Base-by-base conservation (phyloP, 2,329 filamentous ascomycete genomes). In the Cladosporium austrohemisphaericum region DNA sequence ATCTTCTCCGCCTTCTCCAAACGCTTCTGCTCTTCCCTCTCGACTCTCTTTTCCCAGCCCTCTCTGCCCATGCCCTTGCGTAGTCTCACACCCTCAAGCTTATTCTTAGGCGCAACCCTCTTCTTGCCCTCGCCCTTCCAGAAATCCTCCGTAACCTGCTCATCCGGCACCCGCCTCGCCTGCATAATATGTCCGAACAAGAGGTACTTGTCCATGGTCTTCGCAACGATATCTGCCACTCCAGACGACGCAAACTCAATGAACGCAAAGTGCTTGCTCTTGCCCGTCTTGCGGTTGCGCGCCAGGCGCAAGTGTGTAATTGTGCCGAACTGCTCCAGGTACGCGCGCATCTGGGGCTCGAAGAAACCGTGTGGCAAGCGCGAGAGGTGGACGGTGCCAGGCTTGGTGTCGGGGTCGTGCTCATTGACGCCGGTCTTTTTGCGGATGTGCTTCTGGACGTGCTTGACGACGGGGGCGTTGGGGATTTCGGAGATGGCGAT, bases 141-240 rank as follows among this genome's bases (percentile, higher is more conserved):
- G 46, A 96, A 74, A 54, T 88, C 78, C 19, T 83, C 78, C 66
- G 94, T 88, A 35, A 95, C 75, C 64, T 91, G 83, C 53, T 87
- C 88, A 50, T 81, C 74, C 3, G 88, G 81, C 3, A 96, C 79
- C 19, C 83, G 74, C 65, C 88, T 87, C 70, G 91, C 92, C 70
- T 94, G 92, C 59, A 98, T 76, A 54, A 97, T 86, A 67, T 96
- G 92, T 5, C 89, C 88, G 68, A 95, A 97, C 64, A 98, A 79
- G 31, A 97, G 81, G 71, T 98, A 98, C 72, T 91, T 94, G 76
- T 96, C 83, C 93, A 98, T 98, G 18, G 93, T 95, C 72, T 90
- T 88, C 41, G 88, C 85, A 23, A 95, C 92, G 59, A 97, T 90
- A 61, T 88, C 85, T 31, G 93, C 92, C n/a, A 90, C 87, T 50